Percentiles rank a stretch among this genome's conserved stretches.
Evolutionary conservation across 768 basidiomycete genomes (phyloP).

Genomic region (Russula sp.): DNA sequence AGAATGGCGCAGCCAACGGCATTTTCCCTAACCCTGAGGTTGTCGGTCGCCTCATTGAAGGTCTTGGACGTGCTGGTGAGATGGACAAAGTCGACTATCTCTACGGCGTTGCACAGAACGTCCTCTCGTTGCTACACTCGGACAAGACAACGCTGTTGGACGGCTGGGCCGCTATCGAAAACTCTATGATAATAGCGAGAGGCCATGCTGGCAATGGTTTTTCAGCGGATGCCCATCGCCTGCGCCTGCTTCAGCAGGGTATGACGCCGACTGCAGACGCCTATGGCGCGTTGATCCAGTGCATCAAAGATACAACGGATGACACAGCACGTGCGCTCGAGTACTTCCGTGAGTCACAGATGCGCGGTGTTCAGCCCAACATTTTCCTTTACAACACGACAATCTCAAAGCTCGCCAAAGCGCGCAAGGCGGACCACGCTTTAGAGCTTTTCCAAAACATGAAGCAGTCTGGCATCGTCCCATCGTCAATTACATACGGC

Average conservation of each 20-base stretch:
- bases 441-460: slow-evolving; percentile 84
- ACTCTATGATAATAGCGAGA: slow-evolving; percentile 81
- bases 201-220: slow-evolving; percentile 79
- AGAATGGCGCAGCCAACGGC: slow-evolving; percentile 38
- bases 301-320: slow-evolving; percentile 91
- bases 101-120: slow-evolving; percentile 62
- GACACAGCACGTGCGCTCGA: slow-evolving; percentile 84
- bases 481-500: slow-evolving; percentile 90
- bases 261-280: slow-evolving; percentile 80
- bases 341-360: slow-evolving; percentile 74
- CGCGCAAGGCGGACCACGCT: slow-evolving; percentile 87
- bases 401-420: slow-evolving; percentile 92
- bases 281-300: slow-evolving; percentile 84
- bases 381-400: slow-evolving; percentile 94
- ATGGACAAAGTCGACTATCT: slow-evolving; percentile 55
- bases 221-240: slow-evolving; percentile 73
- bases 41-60: slow-evolving; percentile 59
- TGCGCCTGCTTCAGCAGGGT: slow-evolving; percentile 69
- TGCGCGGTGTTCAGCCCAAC: slow-evolving; percentile 66
- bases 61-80: slow-evolving; percentile 57
- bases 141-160: slow-evolving; percentile 44
- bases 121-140: slow-evolving; percentile 43
- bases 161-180: slow-evolving; percentile 77
- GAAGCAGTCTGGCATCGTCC: slow-evolving; percentile 56
- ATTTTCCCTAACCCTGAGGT: slow-evolving; percentile 46